phyloP scores from a whole-genome alignment of 805 yeast genomes.

The Scheffersomyces stipitis region DNA sequence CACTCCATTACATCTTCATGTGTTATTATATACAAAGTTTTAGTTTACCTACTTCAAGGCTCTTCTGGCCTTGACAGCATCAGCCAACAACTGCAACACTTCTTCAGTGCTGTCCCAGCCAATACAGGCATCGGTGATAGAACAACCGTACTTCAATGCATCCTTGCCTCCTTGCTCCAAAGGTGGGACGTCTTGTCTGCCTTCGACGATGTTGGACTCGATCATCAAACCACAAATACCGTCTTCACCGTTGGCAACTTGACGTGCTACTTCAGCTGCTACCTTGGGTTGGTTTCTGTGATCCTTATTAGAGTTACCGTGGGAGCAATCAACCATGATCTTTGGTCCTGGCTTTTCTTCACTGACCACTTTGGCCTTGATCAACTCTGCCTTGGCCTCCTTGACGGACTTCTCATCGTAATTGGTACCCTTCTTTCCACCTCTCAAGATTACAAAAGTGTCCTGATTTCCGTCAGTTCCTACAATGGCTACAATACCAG shows the following conservation, averaged over 20 bases:
- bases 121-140: slow-evolving; percentile 97
- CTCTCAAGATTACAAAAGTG: slow-evolving; percentile 92
- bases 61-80: slow-evolving; percentile 82
- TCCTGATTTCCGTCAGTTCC: slow-evolving; percentile 94
- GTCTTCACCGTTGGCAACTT: slow-evolving; percentile 70
- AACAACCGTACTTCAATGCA: slow-evolving; percentile 81
- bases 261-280: slow-evolving; percentile 73
- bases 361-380: slow-evolving; percentile 48
- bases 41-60: slow-evolving; percentile 4
- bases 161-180: slow-evolving; percentile 64
- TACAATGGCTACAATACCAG: slow-evolving; percentile 94
- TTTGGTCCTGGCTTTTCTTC: slow-evolving; percentile 44
- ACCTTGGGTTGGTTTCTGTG: slow-evolving; percentile 93
- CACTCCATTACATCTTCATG: no score
- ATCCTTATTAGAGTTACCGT: slow-evolving; percentile 91
- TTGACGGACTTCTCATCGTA: slow-evolving; percentile 79
- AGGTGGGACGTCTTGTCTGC: slow-evolving; percentile 88
- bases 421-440: slow-evolving; percentile 93
- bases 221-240: slow-evolving; percentile 93
- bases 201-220: slow-evolving; percentile 88
- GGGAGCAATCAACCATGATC: slow-evolving; percentile 96
- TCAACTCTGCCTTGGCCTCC: slow-evolving; percentile 66
- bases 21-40: no score
- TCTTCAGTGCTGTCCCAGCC: slow-evolving; percentile 81
- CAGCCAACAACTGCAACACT: slow-evolving; percentile 69